phyloP scores from a whole-genome alignment of 768 basidiomycete species.

The Phallus indusiatus region DNA sequence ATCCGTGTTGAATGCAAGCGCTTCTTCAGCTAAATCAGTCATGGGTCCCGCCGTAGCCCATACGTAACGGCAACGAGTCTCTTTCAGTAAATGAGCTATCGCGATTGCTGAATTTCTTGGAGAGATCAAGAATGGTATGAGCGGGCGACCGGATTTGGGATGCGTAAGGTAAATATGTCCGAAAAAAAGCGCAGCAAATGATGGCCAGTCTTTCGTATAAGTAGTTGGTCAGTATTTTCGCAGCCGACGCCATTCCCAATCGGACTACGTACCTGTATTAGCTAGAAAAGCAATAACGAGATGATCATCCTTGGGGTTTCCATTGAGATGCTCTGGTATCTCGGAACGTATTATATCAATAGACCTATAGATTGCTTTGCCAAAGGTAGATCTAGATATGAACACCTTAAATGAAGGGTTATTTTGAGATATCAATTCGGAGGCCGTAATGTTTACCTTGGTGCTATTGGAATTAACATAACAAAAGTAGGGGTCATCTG shows the following conservation, averaged over 20 bases:
- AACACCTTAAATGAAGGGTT: neutral
- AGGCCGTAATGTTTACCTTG: neutral
- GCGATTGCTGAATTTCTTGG: neutral
- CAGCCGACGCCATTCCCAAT: neutral
- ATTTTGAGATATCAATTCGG: neutral
- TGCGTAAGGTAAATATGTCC: neutral
- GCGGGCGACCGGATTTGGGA: neutral
- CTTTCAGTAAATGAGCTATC: conserved; percentile 19
- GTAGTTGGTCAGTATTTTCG: neutral
- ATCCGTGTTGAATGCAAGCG: conserved; percentile 1
- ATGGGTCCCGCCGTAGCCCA: conserved; percentile 9
- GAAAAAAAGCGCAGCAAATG: conserved; percentile 10
- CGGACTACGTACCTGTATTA: neutral
- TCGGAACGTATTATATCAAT: neutral
- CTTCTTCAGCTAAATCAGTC: conserved; percentile 14
- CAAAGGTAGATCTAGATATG: neutral
- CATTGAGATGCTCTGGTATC: neutral
- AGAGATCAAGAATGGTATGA: neutral
- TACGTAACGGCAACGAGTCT: conserved; percentile 16
- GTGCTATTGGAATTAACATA: neutral
- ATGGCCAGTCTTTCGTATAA: conserved; percentile 20
- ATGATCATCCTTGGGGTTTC: neutral
- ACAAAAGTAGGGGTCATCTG: neutral
- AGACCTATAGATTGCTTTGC: neutral
- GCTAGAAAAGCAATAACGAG: conserved; percentile 10